These are phyloP conservation scores for Aspergillus sp. DNA, from an alignment of 2,329 filamentous ascomycete species.

Conservation along the genomic window DNA sequence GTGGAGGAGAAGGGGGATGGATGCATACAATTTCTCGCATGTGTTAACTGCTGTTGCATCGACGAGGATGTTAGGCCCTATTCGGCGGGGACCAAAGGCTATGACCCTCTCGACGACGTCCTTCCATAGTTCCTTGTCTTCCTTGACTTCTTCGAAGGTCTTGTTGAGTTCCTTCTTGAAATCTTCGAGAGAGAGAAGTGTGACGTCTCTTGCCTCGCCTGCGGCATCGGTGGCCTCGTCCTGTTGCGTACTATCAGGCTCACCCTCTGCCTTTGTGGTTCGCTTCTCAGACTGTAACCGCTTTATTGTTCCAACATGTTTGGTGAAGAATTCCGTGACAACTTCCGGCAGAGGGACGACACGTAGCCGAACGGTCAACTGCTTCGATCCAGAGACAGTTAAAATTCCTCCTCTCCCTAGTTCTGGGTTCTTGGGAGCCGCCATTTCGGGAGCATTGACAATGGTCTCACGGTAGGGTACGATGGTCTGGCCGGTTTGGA, in stretches of 20 bases:
- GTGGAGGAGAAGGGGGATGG: slow-evolving; percentile 13
- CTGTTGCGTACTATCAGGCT: slow-evolving; percentile 40
- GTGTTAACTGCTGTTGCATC: slow-evolving; percentile 73
- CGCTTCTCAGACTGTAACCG: slow-evolving; percentile 71
- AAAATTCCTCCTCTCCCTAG: slow-evolving; percentile 80
- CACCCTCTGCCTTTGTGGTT: slow-evolving; percentile 45
- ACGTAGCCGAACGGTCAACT: slow-evolving; percentile 72
- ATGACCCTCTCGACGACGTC: slow-evolving; percentile 75
- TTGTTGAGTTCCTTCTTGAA: slow-evolving; percentile 70
- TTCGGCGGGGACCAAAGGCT: slow-evolving; percentile 84
- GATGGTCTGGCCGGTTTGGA: slow-evolving; percentile 90
- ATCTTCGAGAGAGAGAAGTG: slow-evolving; percentile 68
- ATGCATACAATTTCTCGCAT: slow-evolving; percentile 68
- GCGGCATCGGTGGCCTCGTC: slow-evolving; percentile 49
- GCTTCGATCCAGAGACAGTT: slow-evolving; percentile 77
- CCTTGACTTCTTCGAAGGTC: slow-evolving; percentile 68
- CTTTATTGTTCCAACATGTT: slow-evolving; percentile 77
- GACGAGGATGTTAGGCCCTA: slow-evolving; percentile 85
- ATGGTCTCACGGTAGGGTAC: slow-evolving; percentile 96
- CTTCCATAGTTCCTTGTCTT: slow-evolving; percentile 74
- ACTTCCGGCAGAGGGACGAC: slow-evolving; percentile 75
- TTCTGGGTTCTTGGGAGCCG: slow-evolving; percentile 79
- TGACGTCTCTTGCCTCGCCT: slow-evolving; percentile 59
- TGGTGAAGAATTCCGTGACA: slow-evolving; percentile 82
- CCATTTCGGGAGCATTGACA: slow-evolving; percentile 85